These are phyloP conservation scores for Coemansia sp. DNA, from an alignment of 192 early-diverging fungal species.

Conservation along the genomic window DNA sequence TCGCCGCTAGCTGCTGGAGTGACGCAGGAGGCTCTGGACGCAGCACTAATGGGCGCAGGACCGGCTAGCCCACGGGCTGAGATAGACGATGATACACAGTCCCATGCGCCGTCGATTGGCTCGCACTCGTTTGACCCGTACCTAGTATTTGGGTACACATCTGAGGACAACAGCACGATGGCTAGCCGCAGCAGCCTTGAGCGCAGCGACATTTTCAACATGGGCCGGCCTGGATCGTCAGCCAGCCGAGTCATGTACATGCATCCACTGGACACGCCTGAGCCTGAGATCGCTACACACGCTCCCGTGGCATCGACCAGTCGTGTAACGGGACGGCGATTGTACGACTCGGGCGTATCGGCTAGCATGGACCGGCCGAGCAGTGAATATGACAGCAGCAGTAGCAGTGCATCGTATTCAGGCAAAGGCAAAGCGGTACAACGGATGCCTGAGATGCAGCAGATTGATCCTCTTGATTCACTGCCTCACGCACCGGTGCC, in stretches of 20 bases:
- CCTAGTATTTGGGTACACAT: conserved; percentile 46
- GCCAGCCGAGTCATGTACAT: conserved; percentile 39
- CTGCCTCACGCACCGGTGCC: conserved; percentile 11
- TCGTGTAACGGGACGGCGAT: background rate
- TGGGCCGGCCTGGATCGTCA: conserved; percentile 30
- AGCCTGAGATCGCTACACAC: conserved; percentile 10
- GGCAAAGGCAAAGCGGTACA: conserved; percentile 27
- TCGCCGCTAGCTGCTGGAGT: conserved; percentile 9
- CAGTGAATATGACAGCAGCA: conserved; percentile 10
- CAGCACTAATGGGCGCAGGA: background rate
- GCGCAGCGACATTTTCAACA: conserved; percentile 28
- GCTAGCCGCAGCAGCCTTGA: conserved; percentile 53
- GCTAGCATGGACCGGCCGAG: background rate
- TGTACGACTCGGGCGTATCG: background rate
- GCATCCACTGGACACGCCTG: conserved; percentile 36
- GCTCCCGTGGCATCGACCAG: conserved; percentile 15
- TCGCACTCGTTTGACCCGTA: conserved; percentile 48
- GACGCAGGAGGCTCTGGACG: conserved; percentile 16
- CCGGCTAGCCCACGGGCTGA: conserved; percentile 5
- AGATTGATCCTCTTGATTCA: conserved; percentile 20
- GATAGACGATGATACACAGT: conserved; percentile 22
- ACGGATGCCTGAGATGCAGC: conserved; percentile 36
- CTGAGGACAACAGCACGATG: conserved; percentile 53
- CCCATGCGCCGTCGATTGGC: conserved; percentile 23
- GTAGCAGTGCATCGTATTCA: background rate